Evolutionary conservation across 768 basidiomycete species (phyloP), one percentile per base, ranked within the genome.

Genomic region (Collybia sp.): DNA sequence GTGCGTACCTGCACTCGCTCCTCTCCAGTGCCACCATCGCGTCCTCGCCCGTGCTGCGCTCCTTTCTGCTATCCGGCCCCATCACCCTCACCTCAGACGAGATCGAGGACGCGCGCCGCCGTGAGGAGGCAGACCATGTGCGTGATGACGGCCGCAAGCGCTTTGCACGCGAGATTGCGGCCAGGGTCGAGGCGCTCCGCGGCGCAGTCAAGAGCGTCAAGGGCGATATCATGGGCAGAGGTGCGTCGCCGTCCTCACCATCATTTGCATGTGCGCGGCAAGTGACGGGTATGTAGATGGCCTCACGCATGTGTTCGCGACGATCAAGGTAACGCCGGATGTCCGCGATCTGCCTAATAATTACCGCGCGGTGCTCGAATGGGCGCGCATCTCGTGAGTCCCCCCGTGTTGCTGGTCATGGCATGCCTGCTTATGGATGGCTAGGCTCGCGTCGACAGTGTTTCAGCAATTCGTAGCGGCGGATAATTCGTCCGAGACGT

Each of bases 381-480:
- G 96, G 95, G 96, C 88, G 5, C 73, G 94, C 45, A 96, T 97
- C 59, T 95, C 95, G 93, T 95, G 49, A 59, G 93, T 75, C 16
- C 17, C 36, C n/a, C 30, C 42, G 6, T 13, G 16, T n/a, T 47
- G 32, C 43, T 45, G 13, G 38, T 40, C n/a, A n/a, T n/a, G n/a
- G 40, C 33, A 44, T 16, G 39, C 33, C 25, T 44, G 45, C 18
- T 33, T 30, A 16, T 9, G 32, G 25, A 43, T 54, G 41, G 44
- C 35, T 49, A 98, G 94, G 31, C 72, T 98, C 53, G 96, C 96
- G 0, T 95, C 96, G 5, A 94, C 96, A 2, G 84, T 97, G 34
- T 99, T 98, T 62, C 94, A 97, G 53, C 85, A 88, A 32, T 94
- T 93, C 56, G 81, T 96, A 25, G 96, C 96, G 0, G 80, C 93